These are phyloP conservation scores for Aspergillus taichungensis DNA, from an alignment of 495 filamentous ascomycete species.

Conservation along the genomic window DNA sequence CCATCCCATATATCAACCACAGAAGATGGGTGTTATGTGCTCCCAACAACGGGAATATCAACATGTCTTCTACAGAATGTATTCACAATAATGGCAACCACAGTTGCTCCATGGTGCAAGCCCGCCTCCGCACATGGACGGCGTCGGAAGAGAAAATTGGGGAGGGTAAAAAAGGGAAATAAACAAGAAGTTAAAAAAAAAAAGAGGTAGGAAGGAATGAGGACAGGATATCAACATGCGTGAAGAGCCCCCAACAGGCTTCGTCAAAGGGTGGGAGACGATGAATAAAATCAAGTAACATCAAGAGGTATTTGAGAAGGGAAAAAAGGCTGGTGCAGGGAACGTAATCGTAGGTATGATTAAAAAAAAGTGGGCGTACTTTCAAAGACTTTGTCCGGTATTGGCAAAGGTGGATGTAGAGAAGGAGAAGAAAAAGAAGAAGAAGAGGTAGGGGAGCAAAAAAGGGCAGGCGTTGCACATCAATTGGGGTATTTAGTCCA, in stretches of 20 bases:
- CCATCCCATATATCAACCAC: background rate
- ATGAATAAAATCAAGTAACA: background rate
- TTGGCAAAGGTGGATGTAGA: background rate
- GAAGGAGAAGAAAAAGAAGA: background rate
- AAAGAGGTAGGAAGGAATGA: background rate
- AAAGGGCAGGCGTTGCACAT: background rate
- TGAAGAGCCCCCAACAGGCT: too few species aligned
- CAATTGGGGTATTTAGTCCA: too few species aligned
- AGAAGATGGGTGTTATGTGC: too few species aligned
- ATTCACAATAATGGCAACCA: too few species aligned
- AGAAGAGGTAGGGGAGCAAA: slow-evolving; percentile 2
- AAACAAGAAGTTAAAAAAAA: slow-evolving; percentile 2
- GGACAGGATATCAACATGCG: background rate
- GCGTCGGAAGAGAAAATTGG: slow-evolving; percentile 1
- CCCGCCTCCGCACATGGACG: background rate
- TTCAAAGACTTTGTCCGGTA: background rate
- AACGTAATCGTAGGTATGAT: slow-evolving; percentile 1
- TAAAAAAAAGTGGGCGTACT: background rate
- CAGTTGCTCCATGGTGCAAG: too few species aligned
- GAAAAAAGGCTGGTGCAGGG: background rate
- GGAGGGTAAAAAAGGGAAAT: background rate
- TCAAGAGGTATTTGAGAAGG: background rate
- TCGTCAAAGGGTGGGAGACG: background rate
- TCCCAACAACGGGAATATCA: too few species aligned
- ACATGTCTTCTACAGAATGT: too few species aligned